Evolutionary conservation across 164 flowering plant species (phyloP).

Genomic region (Berberis thunbergii): DNA sequence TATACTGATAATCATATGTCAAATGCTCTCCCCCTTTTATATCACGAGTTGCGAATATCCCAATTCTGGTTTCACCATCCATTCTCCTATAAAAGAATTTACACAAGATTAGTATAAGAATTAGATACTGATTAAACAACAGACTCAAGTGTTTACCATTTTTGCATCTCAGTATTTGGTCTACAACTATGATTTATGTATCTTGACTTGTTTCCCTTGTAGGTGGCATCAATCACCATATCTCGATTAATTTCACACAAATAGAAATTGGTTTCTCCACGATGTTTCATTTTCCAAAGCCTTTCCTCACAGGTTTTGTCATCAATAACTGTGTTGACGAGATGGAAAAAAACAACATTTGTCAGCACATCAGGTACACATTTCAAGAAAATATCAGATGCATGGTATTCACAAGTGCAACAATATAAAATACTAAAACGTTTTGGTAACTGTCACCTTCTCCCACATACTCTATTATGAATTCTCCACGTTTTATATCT

Average conservation of each 20-base stretch:
- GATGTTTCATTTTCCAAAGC: constrained; percentile 96
- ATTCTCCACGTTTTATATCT: constrained; percentile 81
- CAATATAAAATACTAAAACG: no score
- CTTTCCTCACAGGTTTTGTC: constrained; percentile 96
- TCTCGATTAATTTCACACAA: constrained; percentile 92
- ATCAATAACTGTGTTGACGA: constrained; percentile 66
- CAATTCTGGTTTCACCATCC: constrained; percentile 96
- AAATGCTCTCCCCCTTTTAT: constrained; percentile 83
- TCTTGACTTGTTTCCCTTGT: constrained; percentile 96
- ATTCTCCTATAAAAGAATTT: constrained; percentile 49
- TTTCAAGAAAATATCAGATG: not conserved
- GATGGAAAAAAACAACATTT: not conserved
- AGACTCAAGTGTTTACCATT: constrained; percentile 45
- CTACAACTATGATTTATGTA: constrained; percentile 95
- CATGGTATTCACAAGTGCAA: not conserved
- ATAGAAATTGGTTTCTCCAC: constrained; percentile 93
- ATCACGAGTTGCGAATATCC: constrained; percentile 87
- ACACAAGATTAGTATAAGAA: not conserved
- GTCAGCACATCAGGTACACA: not conserved
- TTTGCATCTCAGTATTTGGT: constrained; percentile 99
- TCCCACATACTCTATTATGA: constrained; percentile 96
- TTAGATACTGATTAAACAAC: not conserved
- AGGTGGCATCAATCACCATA: constrained; percentile 99
- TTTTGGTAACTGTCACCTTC: constrained; percentile 52
- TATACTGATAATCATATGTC: constrained; percentile 97